A percentile compares a stretch with the other conserved stretches of the same genome.
Conservation (phyloP, 108 stramenopile genomes). For the Fistulifera solaris region DNA sequence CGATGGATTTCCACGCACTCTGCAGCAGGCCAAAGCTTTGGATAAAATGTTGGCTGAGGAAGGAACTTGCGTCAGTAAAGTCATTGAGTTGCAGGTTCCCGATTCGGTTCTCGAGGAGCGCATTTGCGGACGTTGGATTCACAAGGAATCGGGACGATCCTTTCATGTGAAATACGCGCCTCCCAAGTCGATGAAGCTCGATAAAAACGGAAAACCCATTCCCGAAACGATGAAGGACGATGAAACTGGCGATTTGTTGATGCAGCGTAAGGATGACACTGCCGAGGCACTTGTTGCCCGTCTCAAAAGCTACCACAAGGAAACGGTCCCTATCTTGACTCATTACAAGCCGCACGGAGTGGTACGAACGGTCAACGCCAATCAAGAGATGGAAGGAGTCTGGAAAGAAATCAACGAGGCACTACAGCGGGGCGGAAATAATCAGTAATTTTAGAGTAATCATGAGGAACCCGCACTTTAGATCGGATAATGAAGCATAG, state of each 20-base stretch:
- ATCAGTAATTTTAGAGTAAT: too few relatives aligned
- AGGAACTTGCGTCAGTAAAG: slow-evolving; percentile 85
- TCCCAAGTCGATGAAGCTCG: slow-evolving; percentile 74
- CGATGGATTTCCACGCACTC: slow-evolving; percentile 95
- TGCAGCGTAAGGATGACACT: slow-evolving; percentile 96
- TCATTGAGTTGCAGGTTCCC: slow-evolving; percentile 88
- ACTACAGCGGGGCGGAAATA: slow-evolving; percentile 29
- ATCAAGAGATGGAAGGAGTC: slow-evolving; percentile 85
- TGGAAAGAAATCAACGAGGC: slow-evolving; percentile 71
- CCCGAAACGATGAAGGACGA: slow-evolving; percentile 83
- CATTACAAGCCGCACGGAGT: slow-evolving; percentile 88
- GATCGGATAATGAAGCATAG: too few relatives aligned
- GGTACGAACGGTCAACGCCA: slow-evolving; percentile 83
- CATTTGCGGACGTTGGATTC: slow-evolving; percentile 95
- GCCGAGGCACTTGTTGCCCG: slow-evolving; percentile 82
- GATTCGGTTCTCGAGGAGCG: slow-evolving; percentile 94
- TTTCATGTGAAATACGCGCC: slow-evolving; percentile 98
- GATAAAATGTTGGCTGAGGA: slow-evolving; percentile 89
- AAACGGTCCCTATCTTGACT: slow-evolving; percentile 93
- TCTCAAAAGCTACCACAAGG: slow-evolving; percentile 88
- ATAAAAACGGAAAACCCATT: slow-evolving; percentile 45
- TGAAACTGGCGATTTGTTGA: slow-evolving; percentile 89
- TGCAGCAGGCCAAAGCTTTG: slow-evolving; percentile 90
- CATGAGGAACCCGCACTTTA: too few relatives aligned
- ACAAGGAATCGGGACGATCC: slow-evolving; percentile 85